Conservation (phyloP, 129 eudicot species). For the Ambrosia artemisiifolia region DNA sequence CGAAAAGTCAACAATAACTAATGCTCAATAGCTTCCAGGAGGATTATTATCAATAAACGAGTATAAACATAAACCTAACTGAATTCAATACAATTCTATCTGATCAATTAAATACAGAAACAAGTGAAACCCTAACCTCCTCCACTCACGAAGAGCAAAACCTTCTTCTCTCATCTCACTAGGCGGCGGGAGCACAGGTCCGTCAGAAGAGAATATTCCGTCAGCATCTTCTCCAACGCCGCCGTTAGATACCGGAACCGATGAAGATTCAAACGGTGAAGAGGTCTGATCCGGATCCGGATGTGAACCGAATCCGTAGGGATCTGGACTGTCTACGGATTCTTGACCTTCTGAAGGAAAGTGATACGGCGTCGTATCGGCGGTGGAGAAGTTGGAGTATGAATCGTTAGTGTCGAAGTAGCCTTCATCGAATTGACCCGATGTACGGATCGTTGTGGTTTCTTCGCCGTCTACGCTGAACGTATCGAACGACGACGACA, state of each 20-base stretch:
- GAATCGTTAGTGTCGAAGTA: slow-evolving; percentile 43
- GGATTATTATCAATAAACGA: not conserved
- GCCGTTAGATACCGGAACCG: slow-evolving; percentile 76
- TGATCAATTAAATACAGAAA: not conserved
- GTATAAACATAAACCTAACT: not conserved
- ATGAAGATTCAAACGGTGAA: slow-evolving; percentile 48
- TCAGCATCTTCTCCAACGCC: slow-evolving; percentile 51
- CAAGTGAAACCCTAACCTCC: slow-evolving; percentile 47
- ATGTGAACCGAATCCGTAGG: slow-evolving; percentile 49
- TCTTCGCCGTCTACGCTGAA: slow-evolving; percentile 71
- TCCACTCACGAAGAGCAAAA: slow-evolving; percentile 89
- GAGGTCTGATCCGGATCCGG: slow-evolving; percentile 26
- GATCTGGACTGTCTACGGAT: slow-evolving; percentile 57
- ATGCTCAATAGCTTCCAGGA: not conserved
- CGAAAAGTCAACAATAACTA: not conserved
- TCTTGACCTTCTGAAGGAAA: slow-evolving; percentile 32
- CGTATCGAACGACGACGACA: slow-evolving; percentile 51
- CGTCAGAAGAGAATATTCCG: slow-evolving; percentile 73
- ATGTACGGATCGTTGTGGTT: slow-evolving; percentile 33
- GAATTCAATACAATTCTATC: not conserved
- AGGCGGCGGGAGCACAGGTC: slow-evolving; percentile 92
- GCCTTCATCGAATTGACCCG: slow-evolving; percentile 48
- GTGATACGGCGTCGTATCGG: slow-evolving; percentile 36
- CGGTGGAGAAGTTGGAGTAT: slow-evolving; percentile 45
- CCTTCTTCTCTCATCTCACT: slow-evolving; percentile 85